Evolutionary conservation across 2,329 filamentous ascomycete genomes (phyloP).

Genomic region (Colletotrichum neosansevieriae): DNA sequence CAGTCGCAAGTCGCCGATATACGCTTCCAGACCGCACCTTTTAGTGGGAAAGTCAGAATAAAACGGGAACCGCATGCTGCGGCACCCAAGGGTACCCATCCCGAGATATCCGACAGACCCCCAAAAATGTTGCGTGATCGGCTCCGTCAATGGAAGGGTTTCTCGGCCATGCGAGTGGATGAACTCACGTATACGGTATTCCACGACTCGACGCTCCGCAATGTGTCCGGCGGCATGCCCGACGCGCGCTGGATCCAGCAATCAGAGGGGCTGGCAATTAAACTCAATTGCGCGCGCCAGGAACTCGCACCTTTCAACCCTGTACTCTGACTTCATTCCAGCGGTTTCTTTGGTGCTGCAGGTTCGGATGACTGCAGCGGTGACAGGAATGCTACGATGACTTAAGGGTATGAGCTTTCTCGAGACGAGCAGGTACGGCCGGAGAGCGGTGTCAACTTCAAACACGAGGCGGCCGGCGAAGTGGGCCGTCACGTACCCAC

Average conservation of each 20-base stretch:
- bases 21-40: background rate
- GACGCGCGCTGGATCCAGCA: background rate
- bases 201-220: constrained; percentile 17
- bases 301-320: background rate
- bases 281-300: constrained; percentile 1
- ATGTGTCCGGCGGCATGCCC: constrained; percentile 21
- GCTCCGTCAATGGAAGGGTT: background rate
- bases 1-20: background rate
- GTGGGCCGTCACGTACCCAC: constrained; percentile 8
- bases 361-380: background rate
- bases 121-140: constrained; percentile 28
- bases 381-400: background rate
- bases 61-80: background rate
- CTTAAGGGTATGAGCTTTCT: background rate
- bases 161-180: background rate
- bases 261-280: constrained; percentile 12
- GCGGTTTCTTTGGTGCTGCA: background rate
- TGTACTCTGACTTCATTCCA: background rate
- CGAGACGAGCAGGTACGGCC: background rate
- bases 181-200: background rate
- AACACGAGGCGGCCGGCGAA: constrained; percentile 11
- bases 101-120: constrained; percentile 26
- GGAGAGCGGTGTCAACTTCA: constrained; percentile 1
- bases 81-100: constrained; percentile 2
- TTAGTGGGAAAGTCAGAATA: background rate